A percentile compares a stretch with the other conserved stretches of the same genome.
phyloP scores from a whole-genome alignment of 2,329 filamentous ascomycete species.

The Curvularia spicifera region DNA sequence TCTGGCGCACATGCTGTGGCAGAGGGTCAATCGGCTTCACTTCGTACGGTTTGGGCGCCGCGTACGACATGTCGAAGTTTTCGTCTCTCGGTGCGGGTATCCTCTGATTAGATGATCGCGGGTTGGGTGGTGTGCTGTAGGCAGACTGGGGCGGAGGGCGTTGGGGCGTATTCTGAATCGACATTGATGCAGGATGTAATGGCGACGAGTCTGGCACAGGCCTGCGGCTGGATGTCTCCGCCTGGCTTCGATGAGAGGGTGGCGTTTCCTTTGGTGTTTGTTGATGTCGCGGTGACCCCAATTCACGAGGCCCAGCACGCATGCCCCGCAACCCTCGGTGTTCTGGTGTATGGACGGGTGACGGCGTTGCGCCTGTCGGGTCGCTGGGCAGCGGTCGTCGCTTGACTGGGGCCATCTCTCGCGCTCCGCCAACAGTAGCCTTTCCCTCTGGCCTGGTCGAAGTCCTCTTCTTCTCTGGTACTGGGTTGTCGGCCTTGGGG shows the following conservation, averaged over 20 bases:
- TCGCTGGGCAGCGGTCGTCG: slow-evolving; percentile 83
- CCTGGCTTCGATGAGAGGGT: slow-evolving; percentile 28
- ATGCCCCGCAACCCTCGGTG: slow-evolving; percentile 38
- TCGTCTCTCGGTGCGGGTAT: slow-evolving; percentile 29
- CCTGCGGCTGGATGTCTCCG: slow-evolving; percentile 37
- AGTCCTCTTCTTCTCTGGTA: slow-evolving; percentile 61
- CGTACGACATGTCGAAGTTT: slow-evolving; percentile 47
- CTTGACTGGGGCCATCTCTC: slow-evolving; percentile 71
- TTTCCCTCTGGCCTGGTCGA: slow-evolving; percentile 42
- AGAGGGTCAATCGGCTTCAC: slow-evolving; percentile 39
- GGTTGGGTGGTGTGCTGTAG: slow-evolving; percentile 33
- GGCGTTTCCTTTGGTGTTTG: slow-evolving; percentile 30
- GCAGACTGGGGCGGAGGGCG: slow-evolving; percentile 33
- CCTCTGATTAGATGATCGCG: slow-evolving; percentile 32
- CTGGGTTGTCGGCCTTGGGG: slow-evolving; percentile 76
- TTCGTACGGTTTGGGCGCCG: slow-evolving; percentile 47
- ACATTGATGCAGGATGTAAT: slow-evolving; percentile 24
- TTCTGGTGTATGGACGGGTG: slow-evolving; percentile 39
- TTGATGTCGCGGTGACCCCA: slow-evolving; percentile 44
- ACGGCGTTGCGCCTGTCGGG: slow-evolving; percentile 63
- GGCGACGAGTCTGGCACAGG: slow-evolving; percentile 40
- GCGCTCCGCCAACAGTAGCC: slow-evolving; percentile 55
- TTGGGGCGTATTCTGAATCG: slow-evolving; percentile 36
- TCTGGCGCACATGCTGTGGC: slow-evolving; percentile 32
- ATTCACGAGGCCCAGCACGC: slow-evolving; percentile 44